Evolutionary conservation across 768 basidiomycete genomes (phyloP), one percentile per base, ranked within the genome.

Genomic region (Baorangia bicolor): DNA sequence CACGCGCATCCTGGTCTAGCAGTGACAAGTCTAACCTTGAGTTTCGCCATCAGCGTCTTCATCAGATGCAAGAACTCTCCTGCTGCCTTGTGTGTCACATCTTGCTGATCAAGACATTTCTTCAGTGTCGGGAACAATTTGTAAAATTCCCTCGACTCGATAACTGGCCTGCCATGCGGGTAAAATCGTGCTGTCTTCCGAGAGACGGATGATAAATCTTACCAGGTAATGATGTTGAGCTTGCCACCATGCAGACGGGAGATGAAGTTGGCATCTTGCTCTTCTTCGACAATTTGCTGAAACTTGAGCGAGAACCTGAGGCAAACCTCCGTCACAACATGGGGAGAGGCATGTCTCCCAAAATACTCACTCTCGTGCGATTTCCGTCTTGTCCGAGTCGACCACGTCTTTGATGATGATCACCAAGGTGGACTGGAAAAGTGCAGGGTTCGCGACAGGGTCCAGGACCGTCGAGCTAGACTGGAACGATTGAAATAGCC

Each of bases 321-420:
- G 20, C 2, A 20, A 47, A 48, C 1, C 1, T 8, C 18, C 5
- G 16, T 56, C 11, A 49, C 5, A 10, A 28, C 13, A 1, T 5
- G 13, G 5, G 46, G 9, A 30, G 20, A 14, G 21, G 1, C 1
- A 33, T 39, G 31, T 51, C 18, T 12, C n/a, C 27, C 13, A 45
- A 25, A 21, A 10, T 4, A 34, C 81, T 60, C 59, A 85, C 84
- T 86, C 84, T 62, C 77, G 69, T 8, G 76, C 78, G 33, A 86
- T 84, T 48, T 86, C 85, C 0, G 65, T 65, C 61, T 78, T 82
- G 61, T 86, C 85, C 0, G 81, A 77, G 45, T 86, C 85, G 5
- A 83, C 76, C 11, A 87, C 85, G 46, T 86, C 85, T 79, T 86
- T 87, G 65, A 86, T 85, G 47, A 86, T 84, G 58, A 86, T 85